Base-by-base conservation (phyloP, 2,329 filamentous ascomycete species). In the Talaromyces sp. region DNA sequence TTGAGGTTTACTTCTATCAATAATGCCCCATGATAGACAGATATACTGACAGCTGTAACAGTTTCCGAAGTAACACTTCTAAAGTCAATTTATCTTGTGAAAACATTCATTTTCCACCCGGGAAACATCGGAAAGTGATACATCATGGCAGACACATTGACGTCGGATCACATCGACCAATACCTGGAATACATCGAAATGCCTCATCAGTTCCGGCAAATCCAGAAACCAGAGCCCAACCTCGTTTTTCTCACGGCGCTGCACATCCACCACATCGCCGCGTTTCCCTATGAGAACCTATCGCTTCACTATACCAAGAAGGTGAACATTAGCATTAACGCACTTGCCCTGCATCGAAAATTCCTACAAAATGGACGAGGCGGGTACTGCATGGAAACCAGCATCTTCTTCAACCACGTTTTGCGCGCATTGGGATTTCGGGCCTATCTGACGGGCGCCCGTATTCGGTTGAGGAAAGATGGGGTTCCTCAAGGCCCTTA, bases 311-410 rank as follows among this genome's bases (percentile, higher is more conserved):
- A 86, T 68, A 62, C 73, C 2, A 66, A 68, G 57, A 71, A 72
- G 52, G 73, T 82, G 39, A 63, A 67, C 15, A 77, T 86, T 7
- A 73, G 81, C 25, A 78, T 81, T 0, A 73, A 80, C n/a, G 65
- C 71, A 54, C 32, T 36, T 17, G 25, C 32, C 22, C 72, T 84
- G 1, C 85, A 80, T 67, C 62, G 73, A 17, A 86, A 85, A 65
- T 76, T 84, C 55, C 73, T 86, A 51, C 68, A 72, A 2, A 75
- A 77, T 2, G 71, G 77, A 17, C 71, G 79, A 2, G 85, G 85
- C 19, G 85, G 85, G 0, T 88, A 87, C 70, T 88, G 84, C 72
- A 84, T 88, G 78, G 84, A 87, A 67, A 77, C 78, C 28, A 81
- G 77, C 59, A 77, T 85, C 49, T 76, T 87, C 22, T 85, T 86